Evolutionary conservation across 2,329 filamentous ascomycete species (phyloP), one percentile per base, ranked within the genome.

Genomic region (Sclerotiophoma versabilis): DNA sequence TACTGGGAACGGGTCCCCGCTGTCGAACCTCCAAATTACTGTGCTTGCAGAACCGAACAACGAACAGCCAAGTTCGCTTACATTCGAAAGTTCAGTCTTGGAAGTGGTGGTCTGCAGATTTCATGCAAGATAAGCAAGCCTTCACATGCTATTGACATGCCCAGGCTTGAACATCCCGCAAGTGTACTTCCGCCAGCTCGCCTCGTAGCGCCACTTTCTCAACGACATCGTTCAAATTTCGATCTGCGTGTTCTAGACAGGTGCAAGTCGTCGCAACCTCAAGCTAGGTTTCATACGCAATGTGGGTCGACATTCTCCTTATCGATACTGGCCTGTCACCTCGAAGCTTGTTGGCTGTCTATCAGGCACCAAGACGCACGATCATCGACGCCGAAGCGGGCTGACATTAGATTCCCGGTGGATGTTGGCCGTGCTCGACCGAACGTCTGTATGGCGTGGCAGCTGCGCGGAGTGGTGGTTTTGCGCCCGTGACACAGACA

Each of bases 191-290:
- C 34, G 25, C 33, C 50, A 49, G 51, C 45, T 45, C 23, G 45
- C 45, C 27, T 29, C 22, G n/a, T 26, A 41, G 19, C 41, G 51
- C 51, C 51, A 54, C 29, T 30, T 36, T 39, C 50, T 48, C 50
- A 43, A 49, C 51, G 51, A 45, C 46, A 23, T 36, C 34, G 36
- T 30, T 22, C 30, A 39, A 32, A 54, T 47, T 47, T 29, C 30
- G 53, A 56, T 56, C 53, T 37, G 25, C 52, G 23, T 30, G 47
- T 56, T 56, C 53, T 51, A 51, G 53, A 56, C 53, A 47, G 6
- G 25, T 54, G 46, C 51, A 45, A 33, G 46, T 54, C 19, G 34
- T 54, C 51, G 30, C 46, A 46, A 49, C 23, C 27, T 15, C 39
- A 29, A 45, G 46, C 41, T 47, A 56, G n/a, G 36, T 56, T 47